Evolutionary conservation across 169 alveolate species (phyloP), one percentile per base, ranked within the genome.

Genomic region (Ichthyophthirius multifiliis): DNA sequence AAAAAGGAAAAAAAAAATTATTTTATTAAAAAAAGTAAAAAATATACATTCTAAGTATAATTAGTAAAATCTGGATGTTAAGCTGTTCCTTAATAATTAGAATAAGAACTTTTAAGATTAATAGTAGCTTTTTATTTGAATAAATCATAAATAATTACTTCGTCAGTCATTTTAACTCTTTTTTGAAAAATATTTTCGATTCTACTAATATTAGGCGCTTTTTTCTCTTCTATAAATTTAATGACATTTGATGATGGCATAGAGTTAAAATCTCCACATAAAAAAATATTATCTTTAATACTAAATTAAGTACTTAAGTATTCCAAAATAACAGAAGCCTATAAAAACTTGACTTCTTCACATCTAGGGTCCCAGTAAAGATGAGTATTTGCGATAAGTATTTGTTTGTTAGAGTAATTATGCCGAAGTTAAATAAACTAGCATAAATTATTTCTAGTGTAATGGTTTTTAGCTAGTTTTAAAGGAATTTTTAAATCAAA

Each of bases 181-280:
- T 55, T 55, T 23, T 16, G 10, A 55, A 55, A 55, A 27, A 27
- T 4, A n/a, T 55, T 55, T 5, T 55, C 71, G 1, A 55, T 39
- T 27, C 71, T 55, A 6, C 39, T 55, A 27, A 55, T 27, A 10
- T 20, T n/a, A 27, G 71, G 71, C 18, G 23, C 71, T 55, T 55
- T 55, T 27, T 55, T 55, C 4, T 55, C 34, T 10, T 18, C 31
- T 1, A 55, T 23, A 27, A 27, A 55, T 23, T 20, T 16, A 0
- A 27, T 23, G 15, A 55, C 71, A 9, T 55, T 55, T 27, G 43
- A 27, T 18, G 35, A 10, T 2, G 71, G 71, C 71, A 55, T 55
- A 55, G 71, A 55, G 34, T 55, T 55, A 5, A 55, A 55, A 55
- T 55, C 71, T 1, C 71, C 71, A 55, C 71, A 55, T 7, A 55